Evolutionary conservation across 768 basidiomycete genomes (phyloP).

Genomic region (Amanita molliuscula): DNA sequence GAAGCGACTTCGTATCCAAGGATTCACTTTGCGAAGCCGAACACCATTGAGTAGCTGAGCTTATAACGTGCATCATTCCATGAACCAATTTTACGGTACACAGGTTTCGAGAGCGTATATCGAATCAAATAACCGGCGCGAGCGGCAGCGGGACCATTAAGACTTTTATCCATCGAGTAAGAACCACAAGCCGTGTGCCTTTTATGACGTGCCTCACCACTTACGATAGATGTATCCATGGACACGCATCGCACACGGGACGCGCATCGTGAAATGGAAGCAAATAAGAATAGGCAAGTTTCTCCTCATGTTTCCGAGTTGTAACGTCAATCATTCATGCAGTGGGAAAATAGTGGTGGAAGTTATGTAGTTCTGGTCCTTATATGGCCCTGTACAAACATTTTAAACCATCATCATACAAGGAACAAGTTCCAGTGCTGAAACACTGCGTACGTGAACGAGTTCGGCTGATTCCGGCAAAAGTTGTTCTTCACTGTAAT

Average conservation of each 20-base stretch:
- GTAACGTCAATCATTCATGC: not conserved
- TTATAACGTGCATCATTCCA: conserved; percentile 30
- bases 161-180: conserved; percentile 71
- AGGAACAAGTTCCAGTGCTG: too few relatives aligned
- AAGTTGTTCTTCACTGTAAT: too few relatives aligned
- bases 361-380: conserved; percentile 17
- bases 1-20: conserved; percentile 83
- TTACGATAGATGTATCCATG: conserved; percentile 60
- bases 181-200: conserved; percentile 8
- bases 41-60: conserved; percentile 58
- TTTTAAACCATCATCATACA: not conserved
- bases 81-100: conserved; percentile 2
- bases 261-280: conserved; percentile 81
- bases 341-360: conserved; percentile 41
- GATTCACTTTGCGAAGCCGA: conserved; percentile 77
- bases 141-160: conserved; percentile 51
- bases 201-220: not conserved
- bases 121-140: conserved; percentile 48
- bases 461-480: too few relatives aligned
- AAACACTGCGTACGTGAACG: too few relatives aligned
- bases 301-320: conserved; percentile 2
- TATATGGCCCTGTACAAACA: not conserved
- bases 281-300: conserved; percentile 40
- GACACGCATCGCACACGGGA: conserved; percentile 73
- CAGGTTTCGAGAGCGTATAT: conserved; percentile 46